These are phyloP conservation scores for Tolypocladium ophioglossoides DNA, from an alignment of 2,329 filamentous ascomycete genomes.

Conservation along the genomic window DNA sequence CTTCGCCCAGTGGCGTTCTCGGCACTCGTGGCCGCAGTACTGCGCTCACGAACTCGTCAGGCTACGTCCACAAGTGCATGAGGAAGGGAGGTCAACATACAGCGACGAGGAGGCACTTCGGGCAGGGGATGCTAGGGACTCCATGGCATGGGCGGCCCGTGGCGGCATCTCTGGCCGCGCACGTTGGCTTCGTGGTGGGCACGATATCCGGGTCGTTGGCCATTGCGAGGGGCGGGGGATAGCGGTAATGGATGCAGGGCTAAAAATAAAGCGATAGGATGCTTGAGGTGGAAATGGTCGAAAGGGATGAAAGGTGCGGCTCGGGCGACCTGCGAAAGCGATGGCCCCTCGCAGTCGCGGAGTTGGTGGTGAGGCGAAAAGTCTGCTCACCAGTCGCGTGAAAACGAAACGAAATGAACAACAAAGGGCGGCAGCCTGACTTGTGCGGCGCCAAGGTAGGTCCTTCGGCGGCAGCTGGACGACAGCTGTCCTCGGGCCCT, in stretches of 20 bases:
- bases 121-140: constrained; percentile 6
- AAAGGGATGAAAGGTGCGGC: background rate
- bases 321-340: no score
- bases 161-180: constrained; percentile 1
- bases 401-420: no score
- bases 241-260: background rate
- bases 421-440: no score
- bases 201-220: background rate
- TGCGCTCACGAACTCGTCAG: background rate
- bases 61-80: no score
- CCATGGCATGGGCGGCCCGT: constrained; percentile 1
- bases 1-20: constrained; percentile 1
- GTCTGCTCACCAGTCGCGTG: background rate
- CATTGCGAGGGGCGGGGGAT: background rate
- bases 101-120: constrained; percentile 9
- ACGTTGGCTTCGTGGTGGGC: constrained; percentile 2
- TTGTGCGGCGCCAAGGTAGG: background rate
- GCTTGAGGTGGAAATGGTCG: background rate
- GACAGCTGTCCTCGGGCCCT: background rate
- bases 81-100: constrained; percentile 4
- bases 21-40: constrained; percentile 14
- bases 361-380: background rate
- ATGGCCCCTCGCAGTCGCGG: background rate
- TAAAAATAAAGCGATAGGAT: background rate
- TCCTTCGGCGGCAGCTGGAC: background rate